Conservation (phyloP, 2,329 filamentous ascomycete species). For the Mycosphaerelloides madeirae region DNA sequence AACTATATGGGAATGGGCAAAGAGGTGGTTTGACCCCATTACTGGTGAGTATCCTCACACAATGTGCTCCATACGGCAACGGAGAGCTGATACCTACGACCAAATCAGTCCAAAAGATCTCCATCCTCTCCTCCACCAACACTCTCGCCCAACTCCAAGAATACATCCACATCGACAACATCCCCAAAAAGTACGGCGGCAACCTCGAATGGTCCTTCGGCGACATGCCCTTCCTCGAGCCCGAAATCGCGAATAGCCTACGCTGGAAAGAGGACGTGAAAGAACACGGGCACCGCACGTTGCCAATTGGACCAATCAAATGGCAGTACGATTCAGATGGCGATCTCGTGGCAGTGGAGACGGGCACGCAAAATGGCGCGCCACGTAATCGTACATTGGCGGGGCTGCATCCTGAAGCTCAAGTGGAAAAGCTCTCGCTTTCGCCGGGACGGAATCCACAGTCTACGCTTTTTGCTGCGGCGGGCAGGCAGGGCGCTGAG, state of each 20-base stretch:
- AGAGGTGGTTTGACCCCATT: slow-evolving; percentile 85
- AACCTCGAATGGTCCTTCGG: slow-evolving; percentile 79
- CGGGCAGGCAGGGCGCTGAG: slow-evolving; percentile 4
- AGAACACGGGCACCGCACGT: slow-evolving; percentile 34
- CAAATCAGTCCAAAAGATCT: slow-evolving; percentile 84
- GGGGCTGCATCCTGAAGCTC: slow-evolving; percentile 30
- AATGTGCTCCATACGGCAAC: slow-evolving; percentile 16
- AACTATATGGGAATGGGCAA: slow-evolving; percentile 91
- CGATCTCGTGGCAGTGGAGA: slow-evolving; percentile 42
- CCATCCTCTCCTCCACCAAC: slow-evolving; percentile 71
- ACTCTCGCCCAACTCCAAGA: slow-evolving; percentile 70
- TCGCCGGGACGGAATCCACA: slow-evolving; percentile 21
- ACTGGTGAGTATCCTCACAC: no score
- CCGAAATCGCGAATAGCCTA: slow-evolving; percentile 38
- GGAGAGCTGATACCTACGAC: background rate
- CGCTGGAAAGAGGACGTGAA: slow-evolving; percentile 36
- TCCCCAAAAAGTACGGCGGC: slow-evolving; percentile 86
- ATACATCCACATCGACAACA: slow-evolving; percentile 77
- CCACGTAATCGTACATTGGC: slow-evolving; percentile 38
- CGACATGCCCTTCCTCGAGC: slow-evolving; percentile 67
- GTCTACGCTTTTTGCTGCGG: slow-evolving; percentile 10
- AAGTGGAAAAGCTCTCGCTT: slow-evolving; percentile 24
- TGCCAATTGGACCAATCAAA: slow-evolving; percentile 46
- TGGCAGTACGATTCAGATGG: slow-evolving; percentile 41
- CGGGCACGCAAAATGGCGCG: slow-evolving; percentile 42